Evolutionary conservation across 306 rosid species (phyloP).

Genomic region (Cucumis sativus): Cucumber_9930_V3 NC_026658.2:19557501-19558000

Average conservation of each 20-base stretch:
- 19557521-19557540: background rate
- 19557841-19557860: too few species aligned
- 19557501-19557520: conserved; percentile 34
- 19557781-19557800: background rate
- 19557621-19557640: background rate
- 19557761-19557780: background rate
- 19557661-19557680: background rate
- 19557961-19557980: too few species aligned
- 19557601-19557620: background rate
- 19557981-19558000: too few species aligned
- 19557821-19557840: background rate
- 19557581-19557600: background rate
- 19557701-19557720: background rate
- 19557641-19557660: background rate
- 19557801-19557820: background rate
- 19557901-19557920: too few species aligned
- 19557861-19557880: too few species aligned
- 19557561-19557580: background rate
- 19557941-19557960: too few species aligned
- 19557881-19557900: too few species aligned
- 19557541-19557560: background rate
- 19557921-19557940: too few species aligned
- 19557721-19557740: background rate
- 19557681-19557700: background rate
- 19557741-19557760: background rate